phyloP scores from a whole-genome alignment of 371 early-diverging fungal genomes.

The Mucor saturninus region DNA sequence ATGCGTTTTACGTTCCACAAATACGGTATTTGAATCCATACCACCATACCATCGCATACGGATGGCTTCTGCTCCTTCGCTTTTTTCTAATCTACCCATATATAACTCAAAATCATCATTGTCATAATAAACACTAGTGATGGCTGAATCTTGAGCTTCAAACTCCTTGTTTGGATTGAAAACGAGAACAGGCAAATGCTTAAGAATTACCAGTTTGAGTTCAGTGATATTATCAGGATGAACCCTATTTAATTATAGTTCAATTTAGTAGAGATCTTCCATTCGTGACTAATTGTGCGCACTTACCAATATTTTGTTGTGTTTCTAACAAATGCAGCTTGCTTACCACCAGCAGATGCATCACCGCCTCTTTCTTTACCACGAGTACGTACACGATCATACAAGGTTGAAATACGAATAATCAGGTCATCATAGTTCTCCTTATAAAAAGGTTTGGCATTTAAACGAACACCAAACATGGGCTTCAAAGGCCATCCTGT shows the following conservation, averaged over 20 bases:
- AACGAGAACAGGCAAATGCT: constrained; percentile 96
- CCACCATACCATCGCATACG: constrained; percentile 98
- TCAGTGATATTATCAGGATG: constrained; percentile 98
- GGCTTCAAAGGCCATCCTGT: constrained; percentile 87
- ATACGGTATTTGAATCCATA: constrained; percentile 84
- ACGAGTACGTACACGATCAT: constrained; percentile 86
- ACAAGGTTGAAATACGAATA: constrained; percentile 88
- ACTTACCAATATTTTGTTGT: constrained; percentile 94
- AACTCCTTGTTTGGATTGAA: constrained; percentile 86
- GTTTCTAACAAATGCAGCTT: constrained; percentile 80
- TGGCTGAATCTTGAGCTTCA: constrained; percentile 83
- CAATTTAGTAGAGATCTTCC: too few species aligned
- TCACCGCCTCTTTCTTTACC: constrained; percentile 72
- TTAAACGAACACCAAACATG: constrained; percentile 87
- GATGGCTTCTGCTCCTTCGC: constrained; percentile 93
- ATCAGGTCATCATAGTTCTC: constrained; percentile 92
- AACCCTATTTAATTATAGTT: constrained; percentile 64
- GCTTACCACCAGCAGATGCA: constrained; percentile 56
- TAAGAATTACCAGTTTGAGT: constrained; percentile 92
- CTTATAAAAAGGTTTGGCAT: constrained; percentile 88
- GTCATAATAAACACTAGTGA: constrained; percentile 98
- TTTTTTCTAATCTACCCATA: constrained; percentile 91
- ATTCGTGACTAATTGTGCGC: background rate
- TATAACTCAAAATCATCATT: constrained; percentile 95
- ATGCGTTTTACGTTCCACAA: constrained; percentile 98